phyloP scores from a whole-genome alignment of 257 asterid genomes.

The Solanum sejunctum region DNA sequence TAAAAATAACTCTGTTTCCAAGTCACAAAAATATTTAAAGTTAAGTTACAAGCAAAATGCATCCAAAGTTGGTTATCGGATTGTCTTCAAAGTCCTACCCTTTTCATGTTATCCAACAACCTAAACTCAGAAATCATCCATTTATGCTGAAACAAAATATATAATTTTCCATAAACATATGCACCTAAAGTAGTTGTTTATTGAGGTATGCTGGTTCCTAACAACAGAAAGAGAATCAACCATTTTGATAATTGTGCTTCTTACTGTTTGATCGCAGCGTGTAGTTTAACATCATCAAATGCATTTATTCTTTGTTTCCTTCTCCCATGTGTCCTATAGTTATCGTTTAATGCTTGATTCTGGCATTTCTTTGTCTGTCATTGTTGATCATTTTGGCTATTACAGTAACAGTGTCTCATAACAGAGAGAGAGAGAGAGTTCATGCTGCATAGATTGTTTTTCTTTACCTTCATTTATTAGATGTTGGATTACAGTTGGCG shows the following conservation, averaged over 20 bases:
- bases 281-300: not conserved
- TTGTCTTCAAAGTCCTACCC: not conserved
- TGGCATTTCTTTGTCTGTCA: not conserved
- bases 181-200: not conserved
- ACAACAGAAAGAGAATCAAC: not conserved
- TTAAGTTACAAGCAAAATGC: not conserved
- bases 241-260: not conserved
- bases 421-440: not conserved
- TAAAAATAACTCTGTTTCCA: not conserved
- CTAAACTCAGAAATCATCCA: not conserved
- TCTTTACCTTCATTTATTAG: not conserved
- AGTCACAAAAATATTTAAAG: not conserved
- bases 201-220: not conserved
- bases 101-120: not conserved
- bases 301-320: not conserved
- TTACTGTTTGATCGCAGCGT: not conserved
- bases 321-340: not conserved
- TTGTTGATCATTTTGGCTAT: not conserved
- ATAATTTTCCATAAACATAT: not conserved
- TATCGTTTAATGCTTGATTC: not conserved
- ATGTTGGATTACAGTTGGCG: not conserved
- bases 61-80: not conserved
- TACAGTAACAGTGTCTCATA: not conserved
- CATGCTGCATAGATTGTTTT: not conserved
- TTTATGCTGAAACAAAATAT: not conserved